Base-by-base conservation (phyloP, 345 rosid species). In the Murraya koenigii region DNA sequence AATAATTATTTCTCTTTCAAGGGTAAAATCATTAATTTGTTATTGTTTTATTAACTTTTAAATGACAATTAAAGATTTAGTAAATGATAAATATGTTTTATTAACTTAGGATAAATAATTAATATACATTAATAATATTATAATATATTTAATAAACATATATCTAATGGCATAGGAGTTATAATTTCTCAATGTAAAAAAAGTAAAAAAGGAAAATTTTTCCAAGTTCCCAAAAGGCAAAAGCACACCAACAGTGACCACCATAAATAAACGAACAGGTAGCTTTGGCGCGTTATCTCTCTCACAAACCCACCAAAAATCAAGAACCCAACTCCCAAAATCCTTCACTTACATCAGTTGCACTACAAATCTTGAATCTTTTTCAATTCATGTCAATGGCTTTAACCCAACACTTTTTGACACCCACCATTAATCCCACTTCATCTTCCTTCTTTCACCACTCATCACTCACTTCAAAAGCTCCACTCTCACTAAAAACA, bases 331-430 rank as follows among this genome's bases (percentile, higher is more conserved):
- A 26, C 1, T 15, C 56, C n/a, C 22, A n/a, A 36, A 35, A 22
- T 30, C 49, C n/a, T 14, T 38, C 28, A 8, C 38, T 17, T 32
- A 15, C 15, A 62, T 4, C 69, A 33, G 2, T 35, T 1, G 13
- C 17, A 23, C 54, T 36, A 23, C 54, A 58, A 58, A 36, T 26
- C 49, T 6, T 26, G 1, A 13, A 14, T 7, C 26, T 60, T 38
- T 63, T 8, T 30, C 56, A 52, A 28, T 33, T 11, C 25, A 30
- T 64, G 55, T 32, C 64, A 77, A 91, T 89, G 93, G 84, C 89
- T 36, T 47, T 81, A 82, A 81, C 74, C 78, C 60, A 20, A 0
- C 86, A 78, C 6, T 71, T 62, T 65, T 39, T 80, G 26, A 86
- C 76, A 74, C 84, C 84, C 58, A 79, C 82, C 54, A 73, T 79